These are phyloP conservation scores for Cutaneotrichosporon cyanovorans DNA, from an alignment of 1,284 basidiomycete species.

Conservation along the genomic window DNA sequence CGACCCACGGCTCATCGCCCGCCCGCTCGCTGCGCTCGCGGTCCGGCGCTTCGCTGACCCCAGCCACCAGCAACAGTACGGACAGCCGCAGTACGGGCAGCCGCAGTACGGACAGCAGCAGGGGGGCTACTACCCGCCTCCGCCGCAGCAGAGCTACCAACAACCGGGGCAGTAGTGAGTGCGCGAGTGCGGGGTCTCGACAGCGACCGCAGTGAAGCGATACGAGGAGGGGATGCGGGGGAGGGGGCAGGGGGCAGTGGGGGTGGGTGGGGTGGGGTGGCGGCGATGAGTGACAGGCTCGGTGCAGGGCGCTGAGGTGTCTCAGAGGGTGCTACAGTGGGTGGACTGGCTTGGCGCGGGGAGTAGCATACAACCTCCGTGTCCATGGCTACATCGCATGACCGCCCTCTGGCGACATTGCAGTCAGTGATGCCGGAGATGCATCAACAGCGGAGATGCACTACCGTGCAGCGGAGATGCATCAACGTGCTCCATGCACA, in stretches of 20 bases:
- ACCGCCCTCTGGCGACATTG: no score
- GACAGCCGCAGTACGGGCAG: slow-evolving; percentile 21
- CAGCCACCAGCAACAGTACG: slow-evolving; percentile 9
- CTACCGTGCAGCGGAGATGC: no score
- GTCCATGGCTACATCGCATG: no score
- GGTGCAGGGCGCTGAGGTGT: neutral
- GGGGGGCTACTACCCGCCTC: slow-evolving; percentile 34
- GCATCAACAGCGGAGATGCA: no score
- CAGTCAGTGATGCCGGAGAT: no score
- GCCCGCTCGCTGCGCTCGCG: no score
- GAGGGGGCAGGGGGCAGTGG: no score
- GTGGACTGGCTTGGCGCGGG: neutral
- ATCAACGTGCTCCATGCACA: no score
- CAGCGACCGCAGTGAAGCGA: no score
- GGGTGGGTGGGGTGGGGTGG: no score
- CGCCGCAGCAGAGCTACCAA: slow-evolving; percentile 27
- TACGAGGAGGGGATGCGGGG: no score
- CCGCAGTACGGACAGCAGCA: slow-evolving; percentile 22
- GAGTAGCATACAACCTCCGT: neutral
- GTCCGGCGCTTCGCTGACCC: neutral
- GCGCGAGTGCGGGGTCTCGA: neutral
- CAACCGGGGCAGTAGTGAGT: slow-evolving; percentile 25
- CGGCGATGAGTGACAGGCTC: neutral
- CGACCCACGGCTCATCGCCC: no score
- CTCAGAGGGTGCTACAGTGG: neutral